Conservation (phyloP, 1,284 basidiomycete species). For the Prillingera fragicola region DNA sequence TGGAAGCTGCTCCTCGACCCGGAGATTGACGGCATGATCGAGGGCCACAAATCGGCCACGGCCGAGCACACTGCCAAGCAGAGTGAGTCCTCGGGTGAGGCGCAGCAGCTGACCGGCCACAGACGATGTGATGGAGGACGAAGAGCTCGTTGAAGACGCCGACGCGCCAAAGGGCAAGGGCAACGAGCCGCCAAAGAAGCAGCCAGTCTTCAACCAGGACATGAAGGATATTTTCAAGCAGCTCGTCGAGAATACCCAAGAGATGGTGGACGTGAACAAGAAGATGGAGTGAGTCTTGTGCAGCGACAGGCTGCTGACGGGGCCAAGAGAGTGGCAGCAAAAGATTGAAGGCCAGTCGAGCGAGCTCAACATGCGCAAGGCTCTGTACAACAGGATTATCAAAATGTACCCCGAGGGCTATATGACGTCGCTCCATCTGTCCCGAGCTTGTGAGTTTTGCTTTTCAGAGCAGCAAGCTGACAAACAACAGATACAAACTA, state of each 20-base stretch:
- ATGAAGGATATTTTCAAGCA: constrained; percentile 39
- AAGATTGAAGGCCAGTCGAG: constrained; percentile 22
- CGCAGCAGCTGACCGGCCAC: not conserved
- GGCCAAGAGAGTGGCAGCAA: constrained; percentile 19
- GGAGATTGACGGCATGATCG: constrained; percentile 10
- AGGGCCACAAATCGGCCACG: constrained; percentile 6
- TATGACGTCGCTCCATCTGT: constrained; percentile 21
- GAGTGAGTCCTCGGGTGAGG: not conserved
- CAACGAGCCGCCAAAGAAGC: constrained; percentile 25
- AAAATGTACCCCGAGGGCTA: constrained; percentile 42
- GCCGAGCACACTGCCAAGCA: constrained; percentile 2
- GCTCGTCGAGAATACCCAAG: constrained; percentile 35
- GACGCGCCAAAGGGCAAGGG: constrained; percentile 13
- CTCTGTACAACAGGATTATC: constrained; percentile 33
- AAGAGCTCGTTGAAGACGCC: constrained; percentile 8
- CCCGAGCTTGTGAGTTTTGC: constrained; percentile 9
- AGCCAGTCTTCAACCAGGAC: constrained; percentile 27
- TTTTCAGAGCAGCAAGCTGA: not conserved
- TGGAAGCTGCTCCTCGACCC: constrained; percentile 21
- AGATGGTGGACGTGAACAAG: constrained; percentile 34
- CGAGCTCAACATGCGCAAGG: constrained; percentile 27
- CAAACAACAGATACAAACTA: not conserved
- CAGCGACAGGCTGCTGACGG: not conserved
- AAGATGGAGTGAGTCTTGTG: constrained; percentile 25
- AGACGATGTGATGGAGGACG: constrained; percentile 9